Evolutionary conservation across 1,284 basidiomycete species (phyloP).

Genomic region (Ganoderma leucocontextum): DNA sequence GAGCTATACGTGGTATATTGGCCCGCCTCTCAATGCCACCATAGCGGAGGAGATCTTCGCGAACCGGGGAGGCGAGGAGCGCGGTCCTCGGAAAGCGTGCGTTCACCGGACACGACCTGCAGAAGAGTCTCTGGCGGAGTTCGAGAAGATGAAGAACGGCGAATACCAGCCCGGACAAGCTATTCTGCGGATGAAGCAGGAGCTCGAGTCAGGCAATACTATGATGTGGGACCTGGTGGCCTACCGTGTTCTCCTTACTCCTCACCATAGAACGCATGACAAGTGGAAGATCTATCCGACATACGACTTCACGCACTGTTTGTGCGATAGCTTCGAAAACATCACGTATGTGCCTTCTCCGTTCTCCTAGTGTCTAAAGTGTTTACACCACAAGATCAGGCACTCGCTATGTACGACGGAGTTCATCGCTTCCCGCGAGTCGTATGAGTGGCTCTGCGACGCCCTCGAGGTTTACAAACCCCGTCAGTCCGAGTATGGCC

Average conservation of each 20-base stretch:
- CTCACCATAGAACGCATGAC: slow-evolving; percentile 93
- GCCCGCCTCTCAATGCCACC: not conserved
- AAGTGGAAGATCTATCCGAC: slow-evolving; percentile 97
- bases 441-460: slow-evolving; percentile 99
- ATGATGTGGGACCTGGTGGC: slow-evolving; percentile 99
- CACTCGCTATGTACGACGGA: slow-evolving; percentile 98
- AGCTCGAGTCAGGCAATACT: slow-evolving; percentile 92
- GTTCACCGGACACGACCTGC: slow-evolving; percentile 86
- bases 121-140: slow-evolving; percentile 87
- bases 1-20: not conserved
- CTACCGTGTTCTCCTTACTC: slow-evolving; percentile 91
- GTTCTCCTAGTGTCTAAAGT: slow-evolving; percentile 3
- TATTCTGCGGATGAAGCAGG: slow-evolving; percentile 97
- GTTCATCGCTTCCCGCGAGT: slow-evolving; percentile 96
- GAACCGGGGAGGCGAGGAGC: slow-evolving; percentile 85
- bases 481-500: slow-evolving; percentile 97
- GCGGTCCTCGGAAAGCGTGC: slow-evolving; percentile 88
- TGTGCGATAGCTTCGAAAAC: slow-evolving; percentile 99
- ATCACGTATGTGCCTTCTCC: slow-evolving; percentile 78
- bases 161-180: slow-evolving; percentile 91
- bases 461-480: slow-evolving; percentile 97
- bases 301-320: slow-evolving; percentile 99
- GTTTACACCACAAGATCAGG: slow-evolving; percentile 49
- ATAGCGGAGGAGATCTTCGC: slow-evolving; percentile 91
- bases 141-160: slow-evolving; percentile 94